Evolutionary conservation across 2,329 filamentous ascomycete species (phyloP), one percentile per base, ranked within the genome.

Genomic region (Blastomyces percursus): DNA sequence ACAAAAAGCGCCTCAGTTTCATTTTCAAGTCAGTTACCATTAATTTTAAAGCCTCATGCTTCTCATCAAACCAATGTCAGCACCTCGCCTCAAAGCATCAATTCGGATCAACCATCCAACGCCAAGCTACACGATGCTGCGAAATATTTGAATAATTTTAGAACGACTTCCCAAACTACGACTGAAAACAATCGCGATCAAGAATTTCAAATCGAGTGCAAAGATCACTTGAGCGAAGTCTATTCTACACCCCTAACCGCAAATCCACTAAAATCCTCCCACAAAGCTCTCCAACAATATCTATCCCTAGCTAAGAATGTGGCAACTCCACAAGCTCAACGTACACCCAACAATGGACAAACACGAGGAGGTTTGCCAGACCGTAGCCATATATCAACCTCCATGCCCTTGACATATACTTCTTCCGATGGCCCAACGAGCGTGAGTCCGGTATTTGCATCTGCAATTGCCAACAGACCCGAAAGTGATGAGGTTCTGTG

Each of bases 391-490:
- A 44, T 38, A 27, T 58, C 55, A 35, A 59, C 57, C n/a, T 59
- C 57, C 14, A 59, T 48, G 57, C 57, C 57, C 16, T 59, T 48
- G 27, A 48, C 42, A 46, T 50, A 59, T 48, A 35, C 57, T 24
- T 59, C 42, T 42, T 35, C 42, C 27, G 16, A 46, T 30, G 3
- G 42, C 4, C 42, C 8, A 3, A 59, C 27, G 3, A 35, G 48
- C 46, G 57, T 59, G 40, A 48, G 42, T 27, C 27, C 57, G 7
- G 57, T 35, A 48, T 59, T 59, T 24, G 16, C 57, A 35, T 32
- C 40, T 2, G 42, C 42, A 32, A 32, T 35, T 21, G 3, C 24
- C 19, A 24, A 30, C 9, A 21, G n/a, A n/a, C n/a, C 35, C 12
- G 35, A 27, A 5, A 27, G 12, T 27, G n/a, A 21, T 16, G 16